Conservation (phyloP, 306 rosid genomes). For the Trifolium dubium region DNA sequence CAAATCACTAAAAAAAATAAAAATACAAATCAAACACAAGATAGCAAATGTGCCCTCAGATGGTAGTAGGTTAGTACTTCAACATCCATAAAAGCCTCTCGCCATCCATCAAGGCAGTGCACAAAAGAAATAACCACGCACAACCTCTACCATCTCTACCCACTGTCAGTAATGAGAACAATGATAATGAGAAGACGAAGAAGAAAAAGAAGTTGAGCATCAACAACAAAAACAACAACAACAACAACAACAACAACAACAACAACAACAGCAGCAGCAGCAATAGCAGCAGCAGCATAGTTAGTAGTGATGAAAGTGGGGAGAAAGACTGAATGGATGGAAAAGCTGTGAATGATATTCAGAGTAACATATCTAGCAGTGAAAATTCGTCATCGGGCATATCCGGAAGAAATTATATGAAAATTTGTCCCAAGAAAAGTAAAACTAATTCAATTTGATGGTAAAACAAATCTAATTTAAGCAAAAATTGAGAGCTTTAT, state of each 20-base stretch:
- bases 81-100: conserved; percentile 43
- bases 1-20: neutral
- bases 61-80: conserved; percentile 5
- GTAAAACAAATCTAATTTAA: neutral
- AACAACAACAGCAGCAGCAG: neutral
- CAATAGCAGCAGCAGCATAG: neutral
- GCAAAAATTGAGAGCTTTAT: neutral
- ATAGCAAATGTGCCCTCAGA: conserved; percentile 45
- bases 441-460: neutral
- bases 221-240: neutral
- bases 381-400: conserved; percentile 39
- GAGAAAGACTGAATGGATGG: conserved; percentile 39
- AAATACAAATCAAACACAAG: neutral
- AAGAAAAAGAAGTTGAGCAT: neutral
- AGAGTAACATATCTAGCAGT: conserved; percentile 12
- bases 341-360: conserved; percentile 15
- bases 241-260: neutral
- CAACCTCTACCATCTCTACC: conserved; percentile 39
- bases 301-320: neutral
- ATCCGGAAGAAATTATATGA: neutral
- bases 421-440: neutral
- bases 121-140: neutral
- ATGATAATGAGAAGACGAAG: neutral
- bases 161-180: conserved; percentile 24
- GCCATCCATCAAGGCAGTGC: conserved; percentile 25